Conservation (phyloP, 768 basidiomycete species). For the Trametes cinnabarina region DNA sequence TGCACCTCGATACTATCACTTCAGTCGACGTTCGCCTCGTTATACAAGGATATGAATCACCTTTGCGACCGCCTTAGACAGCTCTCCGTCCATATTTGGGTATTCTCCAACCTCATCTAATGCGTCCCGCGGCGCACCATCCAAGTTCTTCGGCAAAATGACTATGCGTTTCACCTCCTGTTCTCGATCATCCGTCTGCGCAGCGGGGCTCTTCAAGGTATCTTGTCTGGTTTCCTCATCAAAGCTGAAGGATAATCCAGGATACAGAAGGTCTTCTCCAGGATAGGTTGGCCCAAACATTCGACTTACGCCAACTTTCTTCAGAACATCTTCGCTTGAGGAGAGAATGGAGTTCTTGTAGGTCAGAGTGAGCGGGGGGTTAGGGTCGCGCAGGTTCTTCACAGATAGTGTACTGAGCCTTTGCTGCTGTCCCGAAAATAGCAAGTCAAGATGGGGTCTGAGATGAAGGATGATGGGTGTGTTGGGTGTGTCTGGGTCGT, state of each 20-base stretch:
- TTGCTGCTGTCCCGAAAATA: constrained; percentile 78
- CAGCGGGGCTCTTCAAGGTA: constrained; percentile 42
- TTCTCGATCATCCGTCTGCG: constrained; percentile 56
- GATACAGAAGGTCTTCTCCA: constrained; percentile 73
- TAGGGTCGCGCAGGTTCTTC: constrained; percentile 61
- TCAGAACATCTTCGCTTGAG: constrained; percentile 56
- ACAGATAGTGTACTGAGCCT: constrained; percentile 77
- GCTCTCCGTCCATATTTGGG: constrained; percentile 67
- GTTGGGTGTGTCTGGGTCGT: constrained; percentile 68
- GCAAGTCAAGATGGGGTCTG: constrained; percentile 79
- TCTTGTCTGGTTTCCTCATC: constrained; percentile 65
- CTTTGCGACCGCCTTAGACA: constrained; percentile 66
- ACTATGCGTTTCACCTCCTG: constrained; percentile 78
- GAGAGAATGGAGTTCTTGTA: constrained; percentile 68
- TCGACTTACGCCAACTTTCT: constrained; percentile 63
- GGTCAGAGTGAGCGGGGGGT: constrained; percentile 64
- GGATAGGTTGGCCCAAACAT: constrained; percentile 85
- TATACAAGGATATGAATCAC: constrained; percentile 32
- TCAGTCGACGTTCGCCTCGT: neutral
- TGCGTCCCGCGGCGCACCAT: constrained; percentile 58
- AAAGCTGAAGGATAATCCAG: constrained; percentile 82
- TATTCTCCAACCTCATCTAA: constrained; percentile 70
- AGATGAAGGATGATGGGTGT: constrained; percentile 78
- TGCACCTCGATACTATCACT: constrained; percentile 50
- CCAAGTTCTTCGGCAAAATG: constrained; percentile 64